Evolutionary conservation across 2,329 filamentous ascomycete species (phyloP).

Genomic region (Magnaporthales sp.): DNA sequence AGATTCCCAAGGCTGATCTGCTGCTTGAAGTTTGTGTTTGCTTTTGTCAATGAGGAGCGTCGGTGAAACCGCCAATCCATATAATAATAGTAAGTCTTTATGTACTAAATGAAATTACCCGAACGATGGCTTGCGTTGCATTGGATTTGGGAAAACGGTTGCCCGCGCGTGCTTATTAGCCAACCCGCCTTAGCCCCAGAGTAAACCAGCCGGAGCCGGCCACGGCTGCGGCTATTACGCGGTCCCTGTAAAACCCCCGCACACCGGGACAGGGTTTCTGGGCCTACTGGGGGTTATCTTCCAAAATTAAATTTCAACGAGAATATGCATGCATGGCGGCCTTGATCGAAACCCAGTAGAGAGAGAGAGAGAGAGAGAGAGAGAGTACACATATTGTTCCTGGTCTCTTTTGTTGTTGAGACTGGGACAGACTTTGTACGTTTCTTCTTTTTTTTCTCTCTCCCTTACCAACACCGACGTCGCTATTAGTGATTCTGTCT

Average conservation of each 20-base stretch:
- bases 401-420: not conserved
- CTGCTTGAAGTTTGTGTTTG: not conserved
- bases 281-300: not conserved
- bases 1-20: not conserved
- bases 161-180: not conserved
- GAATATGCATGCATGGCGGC: not conserved
- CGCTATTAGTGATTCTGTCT: not conserved
- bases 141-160: not conserved
- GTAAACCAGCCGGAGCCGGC: not conserved
- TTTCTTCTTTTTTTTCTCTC: not conserved
- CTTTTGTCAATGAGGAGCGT: not conserved
- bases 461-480: not conserved
- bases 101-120: not conserved
- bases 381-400: no score
- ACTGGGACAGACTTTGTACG: not conserved
- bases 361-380: no score
- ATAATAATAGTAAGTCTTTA: not conserved
- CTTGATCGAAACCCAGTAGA: not conserved
- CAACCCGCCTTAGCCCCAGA: not conserved
- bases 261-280: not conserved
- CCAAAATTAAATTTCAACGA: not conserved
- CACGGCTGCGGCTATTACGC: not conserved
- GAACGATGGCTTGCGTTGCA: not conserved
- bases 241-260: not conserved
- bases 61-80: not conserved